Conservation (phyloP, 2,329 filamentous ascomycete genomes). For the Colletotrichum cereale region DNA sequence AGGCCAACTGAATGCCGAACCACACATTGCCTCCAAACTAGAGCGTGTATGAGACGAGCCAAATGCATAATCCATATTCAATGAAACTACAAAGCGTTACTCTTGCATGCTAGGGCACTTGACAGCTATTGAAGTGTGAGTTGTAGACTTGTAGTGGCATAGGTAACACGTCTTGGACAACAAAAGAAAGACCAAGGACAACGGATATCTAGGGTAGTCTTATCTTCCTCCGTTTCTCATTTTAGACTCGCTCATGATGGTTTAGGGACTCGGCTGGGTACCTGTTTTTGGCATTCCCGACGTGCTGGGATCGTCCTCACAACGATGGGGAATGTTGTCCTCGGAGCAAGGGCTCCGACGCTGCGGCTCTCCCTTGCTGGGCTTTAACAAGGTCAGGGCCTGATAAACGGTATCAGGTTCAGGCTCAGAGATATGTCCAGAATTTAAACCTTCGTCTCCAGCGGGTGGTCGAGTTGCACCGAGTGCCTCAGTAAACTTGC, state of each 20-base stretch:
- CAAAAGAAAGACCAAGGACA: neutral
- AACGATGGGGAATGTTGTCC: conserved; percentile 6
- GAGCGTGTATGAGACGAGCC: no score
- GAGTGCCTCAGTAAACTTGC: neutral
- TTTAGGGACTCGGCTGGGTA: neutral
- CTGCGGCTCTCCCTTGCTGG: neutral
- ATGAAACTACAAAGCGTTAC: no score
- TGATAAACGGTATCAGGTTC: conserved; percentile 16
- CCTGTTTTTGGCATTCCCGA: neutral
- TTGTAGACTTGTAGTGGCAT: no score
- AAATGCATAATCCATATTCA: no score
- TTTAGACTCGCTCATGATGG: accelerated
- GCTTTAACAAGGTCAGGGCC: conserved; percentile 6
- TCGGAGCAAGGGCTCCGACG: conserved; percentile 1
- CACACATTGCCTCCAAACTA: no score
- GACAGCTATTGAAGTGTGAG: neutral
- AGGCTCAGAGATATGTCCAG: conserved; percentile 11
- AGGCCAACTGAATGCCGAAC: no score
- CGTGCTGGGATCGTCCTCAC: conserved; percentile 2
- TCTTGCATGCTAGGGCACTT: neutral
- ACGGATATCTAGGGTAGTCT: neutral
- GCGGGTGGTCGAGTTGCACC: neutral
- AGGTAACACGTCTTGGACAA: neutral
- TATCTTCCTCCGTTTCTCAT: neutral
- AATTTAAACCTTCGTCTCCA: no score